Conservation (phyloP, 768 basidiomycete genomes). For the Dentipellis sp. region DNA sequence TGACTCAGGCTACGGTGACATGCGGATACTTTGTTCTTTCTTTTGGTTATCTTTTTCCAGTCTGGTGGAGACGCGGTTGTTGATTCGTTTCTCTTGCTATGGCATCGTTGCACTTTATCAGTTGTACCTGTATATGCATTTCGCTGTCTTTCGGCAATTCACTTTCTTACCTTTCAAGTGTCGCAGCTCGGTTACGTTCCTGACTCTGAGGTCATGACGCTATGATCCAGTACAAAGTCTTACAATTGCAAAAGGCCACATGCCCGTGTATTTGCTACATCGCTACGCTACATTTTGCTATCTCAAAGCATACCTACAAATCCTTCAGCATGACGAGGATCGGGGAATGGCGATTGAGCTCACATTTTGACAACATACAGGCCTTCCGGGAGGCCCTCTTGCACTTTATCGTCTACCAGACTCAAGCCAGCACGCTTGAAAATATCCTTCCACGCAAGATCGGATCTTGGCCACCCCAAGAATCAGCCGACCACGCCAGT, state of each 20-base stretch:
- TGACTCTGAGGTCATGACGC: too few relatives aligned
- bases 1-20: too few relatives aligned
- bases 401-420: constrained; percentile 65
- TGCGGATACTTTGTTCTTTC: not conserved
- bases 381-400: constrained; percentile 75
- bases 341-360: constrained; percentile 16
- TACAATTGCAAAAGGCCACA: too few relatives aligned
- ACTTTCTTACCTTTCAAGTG: too few relatives aligned
- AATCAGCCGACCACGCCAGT: not conserved
- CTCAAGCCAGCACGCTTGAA: constrained; percentile 69
- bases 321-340: not conserved
- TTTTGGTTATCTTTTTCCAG: not conserved
- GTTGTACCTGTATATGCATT: not conserved
- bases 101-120: not conserved
- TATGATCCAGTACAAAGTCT: too few relatives aligned
- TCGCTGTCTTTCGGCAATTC: not conserved
- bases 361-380: constrained; percentile 85
- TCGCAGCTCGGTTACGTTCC: too few relatives aligned
- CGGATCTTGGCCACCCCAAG: constrained; percentile 47
- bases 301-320: constrained; percentile 48
- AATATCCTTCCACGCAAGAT: constrained; percentile 67
- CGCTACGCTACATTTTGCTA: constrained; percentile 12
- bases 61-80: not conserved
- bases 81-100: not conserved
- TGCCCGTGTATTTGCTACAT: not conserved